A percentile compares a stretch with the other conserved stretches of the same genome.
Conservation (phyloP, 176 grass and related monocot genomes). For the Triticum dicoccoides region DNA sequence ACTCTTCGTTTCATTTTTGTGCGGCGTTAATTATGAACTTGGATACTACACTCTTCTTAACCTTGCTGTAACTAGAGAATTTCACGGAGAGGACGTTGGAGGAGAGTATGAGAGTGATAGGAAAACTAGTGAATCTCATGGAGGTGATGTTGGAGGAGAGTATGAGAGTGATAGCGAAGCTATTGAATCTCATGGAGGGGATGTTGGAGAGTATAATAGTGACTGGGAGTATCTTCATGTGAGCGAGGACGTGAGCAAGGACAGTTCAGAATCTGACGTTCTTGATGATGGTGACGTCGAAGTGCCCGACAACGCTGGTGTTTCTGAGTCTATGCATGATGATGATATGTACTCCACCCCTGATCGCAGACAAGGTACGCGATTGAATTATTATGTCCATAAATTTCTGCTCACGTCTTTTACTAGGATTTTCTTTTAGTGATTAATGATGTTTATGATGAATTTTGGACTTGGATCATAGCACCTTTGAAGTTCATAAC, state of each 20-base stretch:
- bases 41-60: conserved; percentile 10
- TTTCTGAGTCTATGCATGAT: conserved; percentile 61
- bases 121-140: conserved; percentile 25
- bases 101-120: conserved; percentile 28
- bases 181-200: too few relatives aligned
- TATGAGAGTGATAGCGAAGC: background rate
- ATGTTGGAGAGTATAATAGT: too few relatives aligned
- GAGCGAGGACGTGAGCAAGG: conserved; percentile 21
- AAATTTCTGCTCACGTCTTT: too few relatives aligned
- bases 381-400: background rate
- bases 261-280: conserved; percentile 82
- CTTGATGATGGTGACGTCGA: conserved; percentile 63
- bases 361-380: conserved; percentile 38
- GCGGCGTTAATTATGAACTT: background rate
- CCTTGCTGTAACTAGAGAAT: conserved; percentile 50
- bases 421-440: too few relatives aligned
- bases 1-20: background rate
- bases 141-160: conserved; percentile 62
- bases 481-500: too few relatives aligned
- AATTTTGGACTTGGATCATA: too few relatives aligned
- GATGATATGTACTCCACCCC: conserved; percentile 31
- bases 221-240: too few relatives aligned
- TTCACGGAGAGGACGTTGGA: conserved; percentile 64
- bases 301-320: conserved; percentile 31
- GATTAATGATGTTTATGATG: too few relatives aligned